Base-by-base conservation (phyloP, 106 monocot species). In the Phalaenopsis aphrodite region DNA sequence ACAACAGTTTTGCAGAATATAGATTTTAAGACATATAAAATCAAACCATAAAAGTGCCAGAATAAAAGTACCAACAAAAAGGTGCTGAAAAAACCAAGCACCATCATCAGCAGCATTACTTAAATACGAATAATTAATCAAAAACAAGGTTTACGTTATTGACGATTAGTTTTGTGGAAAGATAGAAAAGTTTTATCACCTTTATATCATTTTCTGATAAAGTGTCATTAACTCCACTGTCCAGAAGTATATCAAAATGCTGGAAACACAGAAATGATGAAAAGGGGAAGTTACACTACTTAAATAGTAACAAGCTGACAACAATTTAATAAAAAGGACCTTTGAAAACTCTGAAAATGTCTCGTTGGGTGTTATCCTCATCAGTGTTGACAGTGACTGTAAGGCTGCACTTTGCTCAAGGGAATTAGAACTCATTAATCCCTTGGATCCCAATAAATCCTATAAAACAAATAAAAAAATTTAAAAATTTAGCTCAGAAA, bases 201-300 rank as follows among this genome's bases (percentile, higher is more conserved):
- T 94, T 94, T 45, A 98, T 85, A 55, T 98, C 98, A 72, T 69
- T 94, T 67, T 92, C 92, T 72, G 94, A 91, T 46, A 98, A 86
- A 57, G 55, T 74, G 78, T 90, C 90, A 78, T 94, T 94, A 57
- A 89, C 76, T 81, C 80, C 78, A 45, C 79, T 83, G 16, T 92
- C 94, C 42, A 87, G 85, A 79, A 94, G 87, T 58, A 78, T 79
- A 41, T 79, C 85, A 65, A 92, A 83, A 78, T 88, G 82, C 98
- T 94, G 92, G 42, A 75, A 80, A 83, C 19, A 37, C 56, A 14
- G 61, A 24, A 74, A 18, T 74, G 43, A 74, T 6, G 2, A 45
- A 17, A 42, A 42, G 18, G 74, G 5, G 19, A 74, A 74, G 11
- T 71, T 45, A 42, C 17, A 19, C 43, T 74, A 45, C 18, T 42